These are phyloP conservation scores for Astrothelium subdiscretum DNA, from an alignment of 495 filamentous ascomycete species.

Conservation along the genomic window DNA sequence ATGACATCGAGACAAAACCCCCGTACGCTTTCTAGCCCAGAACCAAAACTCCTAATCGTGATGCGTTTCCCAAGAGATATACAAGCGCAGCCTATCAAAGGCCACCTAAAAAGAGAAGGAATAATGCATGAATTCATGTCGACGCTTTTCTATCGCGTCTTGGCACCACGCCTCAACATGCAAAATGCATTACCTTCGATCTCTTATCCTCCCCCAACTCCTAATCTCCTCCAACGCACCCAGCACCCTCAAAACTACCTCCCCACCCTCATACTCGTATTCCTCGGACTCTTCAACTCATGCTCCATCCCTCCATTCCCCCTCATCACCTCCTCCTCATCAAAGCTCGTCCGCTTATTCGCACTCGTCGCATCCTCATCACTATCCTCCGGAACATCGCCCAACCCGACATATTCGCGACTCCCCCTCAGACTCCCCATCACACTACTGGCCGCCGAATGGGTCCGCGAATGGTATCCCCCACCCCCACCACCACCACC, in stretches of 20 bases:
- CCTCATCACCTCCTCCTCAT: slow-evolving; percentile 16
- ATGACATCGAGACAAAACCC: not conserved
- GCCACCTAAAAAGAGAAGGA: not conserved
- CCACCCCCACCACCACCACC: not conserved
- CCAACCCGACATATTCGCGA: slow-evolving; percentile 39
- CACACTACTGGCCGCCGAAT: not conserved
- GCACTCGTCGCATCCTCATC: slow-evolving; percentile 39
- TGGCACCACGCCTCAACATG: not conserved
- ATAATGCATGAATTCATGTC: not conserved
- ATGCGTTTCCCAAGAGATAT: not conserved
- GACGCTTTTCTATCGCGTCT: not conserved
- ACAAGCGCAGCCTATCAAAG: not conserved
- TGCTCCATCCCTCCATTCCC: not conserved
- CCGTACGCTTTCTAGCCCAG: not conserved
- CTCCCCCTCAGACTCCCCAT: slow-evolving; percentile 24
- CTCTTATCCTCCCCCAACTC: not conserved
- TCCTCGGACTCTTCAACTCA: not conserved
- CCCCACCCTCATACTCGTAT: not conserved
- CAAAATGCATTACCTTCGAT: not conserved
- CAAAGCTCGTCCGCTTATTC: slow-evolving; percentile 28
- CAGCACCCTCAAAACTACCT: not conserved
- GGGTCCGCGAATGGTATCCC: not conserved
- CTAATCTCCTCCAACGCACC: not conserved
- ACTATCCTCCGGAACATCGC: slow-evolving; percentile 59
- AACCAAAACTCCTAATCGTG: not conserved